These are phyloP conservation scores for Amborella trichopoda DNA, from an alignment of 164 flowering plant genomes.

Conservation along the genomic window DNA sequence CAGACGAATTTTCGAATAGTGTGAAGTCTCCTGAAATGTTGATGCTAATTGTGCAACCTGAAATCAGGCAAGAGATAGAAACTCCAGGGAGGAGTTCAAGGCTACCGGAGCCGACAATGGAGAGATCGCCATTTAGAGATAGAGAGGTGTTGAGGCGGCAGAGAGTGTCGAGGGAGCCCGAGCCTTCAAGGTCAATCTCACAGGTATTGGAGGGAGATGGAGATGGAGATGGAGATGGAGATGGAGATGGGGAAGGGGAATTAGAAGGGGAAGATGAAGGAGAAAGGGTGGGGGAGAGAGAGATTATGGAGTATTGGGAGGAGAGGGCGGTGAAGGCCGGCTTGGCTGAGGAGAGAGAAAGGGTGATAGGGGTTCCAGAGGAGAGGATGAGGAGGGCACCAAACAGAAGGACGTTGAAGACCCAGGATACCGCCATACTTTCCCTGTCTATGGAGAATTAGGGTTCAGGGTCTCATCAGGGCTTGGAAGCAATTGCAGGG, in stretches of 20 bases:
- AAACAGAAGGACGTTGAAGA: conserved; percentile 2
- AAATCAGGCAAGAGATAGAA: conserved; percentile 25
- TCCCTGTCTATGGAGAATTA: background rate
- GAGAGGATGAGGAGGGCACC: conserved; percentile 2
- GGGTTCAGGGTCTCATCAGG: conserved; percentile 15
- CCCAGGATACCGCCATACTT: too few relatives aligned
- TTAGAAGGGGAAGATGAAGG: conserved; percentile 67
- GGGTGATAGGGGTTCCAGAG: too few relatives aligned
- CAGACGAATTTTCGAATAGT: conserved; percentile 29
- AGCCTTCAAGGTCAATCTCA: conserved; percentile 42
- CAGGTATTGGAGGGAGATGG: conserved; percentile 49
- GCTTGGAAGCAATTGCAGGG: conserved; percentile 10
- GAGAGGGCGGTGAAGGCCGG: background rate
- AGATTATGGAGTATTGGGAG: conserved; percentile 21
- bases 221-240: conserved; percentile 22
- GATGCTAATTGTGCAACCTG: conserved; percentile 40
- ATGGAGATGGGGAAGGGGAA: conserved; percentile 23
- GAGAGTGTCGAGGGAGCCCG: conserved; percentile 45
- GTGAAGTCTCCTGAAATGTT: conserved; percentile 42
- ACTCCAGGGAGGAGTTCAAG: conserved; percentile 40
- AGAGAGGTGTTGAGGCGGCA: conserved; percentile 41
- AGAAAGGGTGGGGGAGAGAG: conserved; percentile 23
- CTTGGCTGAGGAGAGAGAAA: background rate
- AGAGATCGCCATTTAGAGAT: conserved; percentile 32
- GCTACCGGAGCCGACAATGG: conserved; percentile 53